Evolutionary conservation across 306 rosid species (phyloP), one percentile per base, ranked within the genome.

Genomic region (Rosa lucieae): DNA sequence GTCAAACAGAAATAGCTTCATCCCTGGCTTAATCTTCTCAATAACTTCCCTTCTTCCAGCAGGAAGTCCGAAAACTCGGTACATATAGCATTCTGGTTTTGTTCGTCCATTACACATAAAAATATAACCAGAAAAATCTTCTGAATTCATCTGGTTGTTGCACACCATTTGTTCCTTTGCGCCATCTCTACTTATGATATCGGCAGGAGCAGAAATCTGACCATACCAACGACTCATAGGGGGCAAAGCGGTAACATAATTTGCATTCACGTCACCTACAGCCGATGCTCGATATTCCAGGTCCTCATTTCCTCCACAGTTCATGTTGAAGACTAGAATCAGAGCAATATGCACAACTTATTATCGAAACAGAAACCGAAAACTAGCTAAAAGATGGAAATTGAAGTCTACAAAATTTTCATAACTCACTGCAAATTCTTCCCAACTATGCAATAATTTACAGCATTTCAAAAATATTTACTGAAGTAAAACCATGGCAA

Each of bases 51-150:
- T 61, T 62, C 72, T 76, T 76, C 71, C 79, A 15, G 71, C 61
- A 18, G 79, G 79, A 76, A 62, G 72, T 46, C 72, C 79, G 46
- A 76, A 76, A 0, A 76, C 79, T 17, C 79, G 72, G 47, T 46
- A 9, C 12, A 26, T 53, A 15, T 62, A 47, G 20, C 79, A 76
- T 20, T 76, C 79, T 1, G 79, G 72, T 29, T 75, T 75, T 10
- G 79, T 75, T 46, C 59, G 46, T 32, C 79, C 71, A 75, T 75
- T 75, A 32, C 79, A 75, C 79, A 61, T 46, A 10, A 75, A 75
- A 23, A 75, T 62, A 35, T 43, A 61, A 9, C 79, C 79, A 21
- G 44, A 75, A 62, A 75, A 44, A 17, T 61, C 71, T 20, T 75
- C 71, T 6, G 8, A 21, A 62, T 35, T 67, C 23, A 12, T 18